Evolutionary conservation across 2,329 filamentous ascomycete genomes (phyloP).

Genomic region (Simplicillium aogashimaense): DNA sequence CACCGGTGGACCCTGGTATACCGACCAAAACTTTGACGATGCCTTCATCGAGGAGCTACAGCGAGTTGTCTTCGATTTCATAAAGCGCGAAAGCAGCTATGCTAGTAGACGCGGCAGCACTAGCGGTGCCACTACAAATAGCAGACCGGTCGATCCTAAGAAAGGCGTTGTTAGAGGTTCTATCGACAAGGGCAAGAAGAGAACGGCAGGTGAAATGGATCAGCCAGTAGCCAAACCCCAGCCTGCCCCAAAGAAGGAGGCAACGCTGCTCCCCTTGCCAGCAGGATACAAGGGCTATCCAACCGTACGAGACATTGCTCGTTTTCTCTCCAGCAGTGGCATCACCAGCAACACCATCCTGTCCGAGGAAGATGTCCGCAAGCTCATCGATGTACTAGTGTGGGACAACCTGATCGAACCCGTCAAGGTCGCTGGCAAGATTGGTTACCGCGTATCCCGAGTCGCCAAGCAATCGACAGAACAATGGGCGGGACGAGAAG

Average conservation of each 20-base stretch:
- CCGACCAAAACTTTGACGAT: slow-evolving; percentile 80
- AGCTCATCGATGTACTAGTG: slow-evolving; percentile 78
- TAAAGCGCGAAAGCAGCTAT: slow-evolving; percentile 64
- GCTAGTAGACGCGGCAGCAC: slow-evolving; percentile 25
- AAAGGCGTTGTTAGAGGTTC: slow-evolving; percentile 45
- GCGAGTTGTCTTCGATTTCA: slow-evolving; percentile 61
- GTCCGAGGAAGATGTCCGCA: slow-evolving; percentile 67
- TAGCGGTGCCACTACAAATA: slow-evolving; percentile 8
- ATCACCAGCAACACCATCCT: slow-evolving; percentile 65
- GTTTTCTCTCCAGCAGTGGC: slow-evolving; percentile 57
- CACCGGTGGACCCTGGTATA: slow-evolving; percentile 91
- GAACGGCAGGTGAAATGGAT: slow-evolving; percentile 31
- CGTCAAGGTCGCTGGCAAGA: slow-evolving; percentile 36
- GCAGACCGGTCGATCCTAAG: slow-evolving; percentile 38
- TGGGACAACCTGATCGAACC: slow-evolving; percentile 78
- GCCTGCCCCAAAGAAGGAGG: slow-evolving; percentile 22
- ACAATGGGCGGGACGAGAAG: slow-evolving; percentile 28
- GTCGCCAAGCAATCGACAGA: slow-evolving; percentile 33
- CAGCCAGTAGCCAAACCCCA: slow-evolving; percentile 18
- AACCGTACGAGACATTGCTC: slow-evolving; percentile 68
- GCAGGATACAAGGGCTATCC: slow-evolving; percentile 71
- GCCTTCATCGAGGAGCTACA: slow-evolving; percentile 75
- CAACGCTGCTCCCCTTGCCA: slow-evolving; percentile 39
- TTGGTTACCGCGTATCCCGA: slow-evolving; percentile 44
- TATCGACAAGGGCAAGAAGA: slow-evolving; percentile 37